Conservation (phyloP, 2,329 filamentous ascomycete genomes). For the Bipolaris cookei region DNA sequence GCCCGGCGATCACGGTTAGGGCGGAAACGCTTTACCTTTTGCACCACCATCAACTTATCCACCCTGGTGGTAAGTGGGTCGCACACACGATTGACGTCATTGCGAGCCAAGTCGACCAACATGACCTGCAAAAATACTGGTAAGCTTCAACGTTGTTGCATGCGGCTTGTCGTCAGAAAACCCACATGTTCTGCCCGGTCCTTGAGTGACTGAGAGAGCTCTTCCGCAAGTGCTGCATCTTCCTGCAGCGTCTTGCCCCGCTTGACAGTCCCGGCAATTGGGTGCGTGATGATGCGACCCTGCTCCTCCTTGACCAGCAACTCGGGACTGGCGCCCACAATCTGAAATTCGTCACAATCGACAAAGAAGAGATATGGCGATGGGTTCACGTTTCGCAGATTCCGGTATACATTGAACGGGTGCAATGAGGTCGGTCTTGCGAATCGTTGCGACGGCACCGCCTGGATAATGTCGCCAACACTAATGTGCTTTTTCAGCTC, state of each 20-base stretch:
- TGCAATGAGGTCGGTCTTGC: constrained; percentile 88
- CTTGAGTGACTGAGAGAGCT: constrained; percentile 81
- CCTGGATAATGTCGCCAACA: constrained; percentile 94
- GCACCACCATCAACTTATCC: constrained; percentile 83
- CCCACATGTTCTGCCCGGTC: constrained; percentile 63
- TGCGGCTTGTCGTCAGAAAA: constrained; percentile 13
- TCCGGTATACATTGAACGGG: constrained; percentile 97
- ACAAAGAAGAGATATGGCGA: constrained; percentile 98
- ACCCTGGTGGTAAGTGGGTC: constrained; percentile 89
- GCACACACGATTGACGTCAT: constrained; percentile 95
- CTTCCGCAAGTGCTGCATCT: constrained; percentile 78
- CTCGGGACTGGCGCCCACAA: constrained; percentile 93
- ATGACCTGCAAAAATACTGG: constrained; percentile 72
- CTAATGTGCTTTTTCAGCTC: constrained; percentile 88
- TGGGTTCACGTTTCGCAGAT: constrained; percentile 95
- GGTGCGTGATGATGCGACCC: constrained; percentile 90
- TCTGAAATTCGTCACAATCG: constrained; percentile 88
- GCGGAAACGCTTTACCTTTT: constrained; percentile 40
- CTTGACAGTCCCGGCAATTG: constrained; percentile 94
- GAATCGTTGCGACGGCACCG: constrained; percentile 92
- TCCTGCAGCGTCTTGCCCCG: constrained; percentile 81
- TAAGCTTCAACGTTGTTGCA: constrained; percentile 65
- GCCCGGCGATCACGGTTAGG: constrained; percentile 9
- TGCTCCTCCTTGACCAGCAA: constrained; percentile 89
- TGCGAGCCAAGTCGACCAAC: constrained; percentile 93